These are phyloP conservation scores for Astragalus membranaceus DNA, from an alignment of 306 rosid genomes.

Conservation along the genomic window DNA sequence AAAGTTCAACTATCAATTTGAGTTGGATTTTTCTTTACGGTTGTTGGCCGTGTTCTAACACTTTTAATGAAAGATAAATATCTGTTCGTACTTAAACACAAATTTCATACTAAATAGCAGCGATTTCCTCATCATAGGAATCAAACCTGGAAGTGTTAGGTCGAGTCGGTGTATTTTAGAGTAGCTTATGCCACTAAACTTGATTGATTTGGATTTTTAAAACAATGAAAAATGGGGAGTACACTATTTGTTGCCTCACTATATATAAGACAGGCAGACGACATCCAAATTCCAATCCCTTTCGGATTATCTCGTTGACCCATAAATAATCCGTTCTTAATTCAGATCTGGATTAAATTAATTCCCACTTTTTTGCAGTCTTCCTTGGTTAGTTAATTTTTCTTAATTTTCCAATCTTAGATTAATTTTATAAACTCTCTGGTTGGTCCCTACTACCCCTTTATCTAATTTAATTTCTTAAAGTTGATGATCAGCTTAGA, in stretches of 20 bases:
- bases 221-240: background rate
- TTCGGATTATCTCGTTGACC: constrained; percentile 32
- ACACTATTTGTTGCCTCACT: constrained; percentile 9
- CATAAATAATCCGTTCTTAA: constrained; percentile 15
- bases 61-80: too few relatives aligned
- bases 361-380: constrained; percentile 9
- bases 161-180: too few relatives aligned
- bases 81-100: too few relatives aligned
- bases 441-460: constrained; percentile 29
- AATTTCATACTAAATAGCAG: too few relatives aligned
- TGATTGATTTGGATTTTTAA: too few relatives aligned
- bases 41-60: too few relatives aligned
- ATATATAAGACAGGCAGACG: constrained; percentile 27
- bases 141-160: too few relatives aligned
- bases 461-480: constrained; percentile 15
- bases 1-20: too few relatives aligned
- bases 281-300: constrained; percentile 30
- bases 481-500: constrained; percentile 4
- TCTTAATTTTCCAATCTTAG: background rate
- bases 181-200: too few relatives aligned
- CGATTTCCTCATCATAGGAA: too few relatives aligned
- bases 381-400: background rate
- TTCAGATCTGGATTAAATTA: constrained; percentile 8
- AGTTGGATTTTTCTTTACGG: too few relatives aligned
- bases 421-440: background rate